These are phyloP conservation scores for Backusella luteola DNA, from an alignment of 192 early-diverging fungal species.

Conservation along the genomic window DNA sequence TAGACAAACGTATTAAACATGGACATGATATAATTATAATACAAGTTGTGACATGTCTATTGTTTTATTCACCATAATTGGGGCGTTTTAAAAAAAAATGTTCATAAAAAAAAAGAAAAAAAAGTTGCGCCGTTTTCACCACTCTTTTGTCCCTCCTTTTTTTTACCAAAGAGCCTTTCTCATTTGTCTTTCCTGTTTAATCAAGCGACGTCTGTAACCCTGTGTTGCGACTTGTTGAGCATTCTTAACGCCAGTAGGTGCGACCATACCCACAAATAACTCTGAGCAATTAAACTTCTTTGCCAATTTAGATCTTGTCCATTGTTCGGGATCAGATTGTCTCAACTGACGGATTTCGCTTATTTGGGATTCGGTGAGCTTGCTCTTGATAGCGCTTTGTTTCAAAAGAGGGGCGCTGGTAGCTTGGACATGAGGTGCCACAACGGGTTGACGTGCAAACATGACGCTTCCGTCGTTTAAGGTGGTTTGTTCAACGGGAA, in stretches of 20 bases:
- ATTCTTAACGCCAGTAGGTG: conserved; percentile 15
- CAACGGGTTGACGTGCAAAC: conserved; percentile 27
- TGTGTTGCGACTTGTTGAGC: background rate
- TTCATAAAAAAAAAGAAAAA: no score
- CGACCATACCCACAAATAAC: conserved; percentile 37
- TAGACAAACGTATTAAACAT: no score
- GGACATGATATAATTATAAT: no score
- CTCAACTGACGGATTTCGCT: conserved; percentile 34
- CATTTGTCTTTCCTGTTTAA: conserved; percentile 29
- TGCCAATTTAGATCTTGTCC: conserved; percentile 37
- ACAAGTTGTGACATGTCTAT: background rate
- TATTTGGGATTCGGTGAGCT: conserved; percentile 28
- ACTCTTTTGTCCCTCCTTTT: background rate
- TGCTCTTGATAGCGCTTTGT: background rate
- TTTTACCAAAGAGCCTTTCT: conserved; percentile 38
- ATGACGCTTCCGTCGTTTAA: conserved; percentile 22
- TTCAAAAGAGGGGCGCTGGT: conserved; percentile 7
- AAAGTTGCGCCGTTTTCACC: background rate
- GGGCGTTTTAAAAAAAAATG: background rate
- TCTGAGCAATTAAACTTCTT: conserved; percentile 39
- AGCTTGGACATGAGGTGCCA: conserved; percentile 15
- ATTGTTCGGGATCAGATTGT: conserved; percentile 32
- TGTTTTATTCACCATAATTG: background rate
- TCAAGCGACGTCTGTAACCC: conserved; percentile 35
- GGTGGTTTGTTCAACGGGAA: conserved; percentile 18